Evolutionary conservation across 768 basidiomycete genomes (phyloP).

Genomic region (Crassisporium funariophilum): DNA sequence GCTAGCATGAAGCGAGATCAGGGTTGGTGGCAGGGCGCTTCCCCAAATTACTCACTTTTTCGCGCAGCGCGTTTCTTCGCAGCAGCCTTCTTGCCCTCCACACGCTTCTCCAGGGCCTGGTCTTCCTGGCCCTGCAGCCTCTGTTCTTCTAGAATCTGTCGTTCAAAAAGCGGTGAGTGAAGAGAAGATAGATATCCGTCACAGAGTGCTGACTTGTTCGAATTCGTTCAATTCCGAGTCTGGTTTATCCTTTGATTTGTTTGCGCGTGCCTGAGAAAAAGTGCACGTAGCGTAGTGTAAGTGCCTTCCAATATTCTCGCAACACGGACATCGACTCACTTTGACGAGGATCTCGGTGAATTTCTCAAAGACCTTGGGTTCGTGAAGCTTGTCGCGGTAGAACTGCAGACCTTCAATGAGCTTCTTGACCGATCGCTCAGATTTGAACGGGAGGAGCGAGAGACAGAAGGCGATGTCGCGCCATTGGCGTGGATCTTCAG

Average conservation of each 20-base stretch:
- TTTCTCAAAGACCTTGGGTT: constrained; percentile 72
- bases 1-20: not conserved
- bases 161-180: constrained; percentile 1
- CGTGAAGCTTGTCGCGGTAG: constrained; percentile 96
- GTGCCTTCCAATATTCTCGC: not conserved
- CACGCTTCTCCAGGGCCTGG: constrained; percentile 85
- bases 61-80: constrained; percentile 67
- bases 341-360: constrained; percentile 93
- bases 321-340: constrained; percentile 40
- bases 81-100: constrained; percentile 81
- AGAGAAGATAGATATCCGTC: too few relatives aligned
- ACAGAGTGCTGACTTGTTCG: constrained; percentile 58
- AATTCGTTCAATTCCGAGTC: constrained; percentile 95
- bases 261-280: constrained; percentile 66
- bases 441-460: constrained; percentile 94
- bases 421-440: constrained; percentile 94
- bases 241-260: constrained; percentile 91
- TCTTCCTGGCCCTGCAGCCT: constrained; percentile 88
- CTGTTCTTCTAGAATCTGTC: constrained; percentile 82
- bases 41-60: constrained; percentile 41
- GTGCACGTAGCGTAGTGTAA: too few relatives aligned
- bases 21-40: not conserved
- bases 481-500: constrained; percentile 93
- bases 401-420: constrained; percentile 89
- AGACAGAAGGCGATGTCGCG: constrained; percentile 96